phyloP scores from a whole-genome alignment of 2,329 filamentous ascomycete genomes.

The Pleomassaria siparia region DNA sequence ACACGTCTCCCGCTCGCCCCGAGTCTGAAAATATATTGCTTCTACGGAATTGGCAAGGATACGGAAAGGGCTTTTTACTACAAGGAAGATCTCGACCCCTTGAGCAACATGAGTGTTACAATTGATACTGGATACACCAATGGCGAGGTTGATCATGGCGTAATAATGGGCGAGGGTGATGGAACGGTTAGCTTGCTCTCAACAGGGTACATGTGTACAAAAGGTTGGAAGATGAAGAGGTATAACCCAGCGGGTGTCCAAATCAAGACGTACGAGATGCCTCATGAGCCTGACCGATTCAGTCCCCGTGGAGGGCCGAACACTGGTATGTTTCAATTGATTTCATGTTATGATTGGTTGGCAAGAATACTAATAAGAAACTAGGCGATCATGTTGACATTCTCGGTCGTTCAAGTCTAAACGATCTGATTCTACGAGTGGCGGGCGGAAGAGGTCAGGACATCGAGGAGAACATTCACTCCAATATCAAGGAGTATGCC shows the following conservation, averaged over 20 bases:
- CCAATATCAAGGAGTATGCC: constrained; percentile 80
- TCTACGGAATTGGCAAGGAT: constrained; percentile 92
- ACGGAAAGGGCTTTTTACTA: constrained; percentile 95
- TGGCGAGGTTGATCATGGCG: constrained; percentile 71
- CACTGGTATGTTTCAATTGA: constrained; percentile 50
- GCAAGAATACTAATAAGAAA: background rate
- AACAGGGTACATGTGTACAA: constrained; percentile 94
- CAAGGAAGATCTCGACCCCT: constrained; percentile 65
- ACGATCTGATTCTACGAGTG: constrained; percentile 84
- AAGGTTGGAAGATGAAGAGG: constrained; percentile 88
- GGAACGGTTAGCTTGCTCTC: constrained; percentile 94
- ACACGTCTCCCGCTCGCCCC: constrained; percentile 84
- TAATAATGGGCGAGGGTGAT: constrained; percentile 94
- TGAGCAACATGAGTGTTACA: constrained; percentile 66
- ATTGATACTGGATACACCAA: constrained; percentile 55
- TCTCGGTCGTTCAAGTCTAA: constrained; percentile 81
- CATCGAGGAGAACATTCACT: constrained; percentile 76
- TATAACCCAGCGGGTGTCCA: constrained; percentile 86
- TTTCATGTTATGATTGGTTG: background rate
- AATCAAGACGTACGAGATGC: constrained; percentile 91
- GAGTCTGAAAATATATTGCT: constrained; percentile 92
- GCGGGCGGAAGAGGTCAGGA: constrained; percentile 81
- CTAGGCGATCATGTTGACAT: constrained; percentile 94
- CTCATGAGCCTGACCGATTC: constrained; percentile 90
- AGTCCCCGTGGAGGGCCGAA: constrained; percentile 73